Evolutionary conservation across 2,329 filamentous ascomycete genomes (phyloP).

Genomic region (Zarea fungicola): DNA sequence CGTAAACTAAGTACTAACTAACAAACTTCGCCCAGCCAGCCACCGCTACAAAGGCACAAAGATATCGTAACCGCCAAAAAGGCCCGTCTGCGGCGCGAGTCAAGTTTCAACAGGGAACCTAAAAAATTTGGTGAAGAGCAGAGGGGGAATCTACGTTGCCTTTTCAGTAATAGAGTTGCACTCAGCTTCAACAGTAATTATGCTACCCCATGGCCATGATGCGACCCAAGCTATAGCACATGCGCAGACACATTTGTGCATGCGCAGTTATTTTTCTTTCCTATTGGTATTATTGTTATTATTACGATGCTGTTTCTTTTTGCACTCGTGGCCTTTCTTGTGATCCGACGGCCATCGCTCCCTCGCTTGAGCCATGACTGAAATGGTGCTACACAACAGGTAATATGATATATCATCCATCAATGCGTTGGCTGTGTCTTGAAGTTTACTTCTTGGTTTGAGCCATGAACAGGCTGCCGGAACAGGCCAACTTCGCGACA

Average conservation of each 20-base stretch:
- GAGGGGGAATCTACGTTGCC: not conserved
- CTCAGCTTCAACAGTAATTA: not conserved
- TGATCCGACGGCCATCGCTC: no score
- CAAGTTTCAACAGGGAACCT: not conserved
- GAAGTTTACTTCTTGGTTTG: not conserved
- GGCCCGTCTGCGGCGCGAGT: not conserved
- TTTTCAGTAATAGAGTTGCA: not conserved
- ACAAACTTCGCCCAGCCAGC: no score
- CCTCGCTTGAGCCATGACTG: no score
- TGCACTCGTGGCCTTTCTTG: not conserved
- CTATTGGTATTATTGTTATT: not conserved
- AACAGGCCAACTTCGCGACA: no score
- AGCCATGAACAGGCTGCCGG: not conserved
- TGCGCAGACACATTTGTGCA: not conserved
- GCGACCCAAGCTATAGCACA: not conserved
- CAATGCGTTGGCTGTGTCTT: not conserved
- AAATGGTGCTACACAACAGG: no score
- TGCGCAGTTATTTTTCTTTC: not conserved
- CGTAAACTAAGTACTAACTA: not conserved
- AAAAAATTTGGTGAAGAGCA: not conserved
- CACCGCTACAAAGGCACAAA: no score
- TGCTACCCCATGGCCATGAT: not conserved
- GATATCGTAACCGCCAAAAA: not conserved
- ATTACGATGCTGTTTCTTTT: not conserved
- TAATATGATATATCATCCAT: slow-evolving; percentile 2